Base-by-base conservation (phyloP, 768 basidiomycete genomes). In the Termitomyces sp. region DNA sequence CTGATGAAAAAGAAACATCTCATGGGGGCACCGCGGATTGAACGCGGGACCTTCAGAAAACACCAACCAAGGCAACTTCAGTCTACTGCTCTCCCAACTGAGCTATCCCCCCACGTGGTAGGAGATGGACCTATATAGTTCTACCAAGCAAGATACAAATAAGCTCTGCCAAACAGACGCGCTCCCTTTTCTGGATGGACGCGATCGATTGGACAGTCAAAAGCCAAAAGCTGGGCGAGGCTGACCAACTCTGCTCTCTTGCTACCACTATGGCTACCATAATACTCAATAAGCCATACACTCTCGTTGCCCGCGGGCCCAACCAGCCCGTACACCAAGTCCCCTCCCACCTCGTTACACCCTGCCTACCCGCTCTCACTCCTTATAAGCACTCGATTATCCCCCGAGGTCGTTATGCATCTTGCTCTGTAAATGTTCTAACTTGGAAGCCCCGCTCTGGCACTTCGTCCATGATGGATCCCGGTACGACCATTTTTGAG, bases 71-170 rank as follows among this genome's bases (percentile, higher is more conserved):
- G 7, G 4, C 17, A 1, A 37, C 55, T 56, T 56, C 55, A 56
- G 55, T 56, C 55, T 56, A 48, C 55, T 56, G 55, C 55, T 56
- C 55, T 56, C 55, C 55, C 55, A 56, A 37, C 55, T 56, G 55
- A 56, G 55, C 55, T 56, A 56, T 56, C 48, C 55, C 55, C 55
- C 55, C 55, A 0, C 2, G n/a, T 19, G 0, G 10, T 21, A n/a
- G 1, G 1, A 33, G 10, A 1, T 33, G 3, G 9, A 33, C 3
- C 9, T 1, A 10, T 10, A 9, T 10, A 1, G 0, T 1, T 10
- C 7, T 33, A 9, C 0, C 9, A 33, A 8, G 10, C 31, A 9
- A 3, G 1, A 33, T 33, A 33, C 10, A 9, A 10, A 33, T 33
- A 9, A 33, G 10, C 9, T 2, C 35, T 35, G 12, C 35, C 35